phyloP scores from a whole-genome alignment of 805 yeast species.

The Suhomyces pyralidae region DNA sequence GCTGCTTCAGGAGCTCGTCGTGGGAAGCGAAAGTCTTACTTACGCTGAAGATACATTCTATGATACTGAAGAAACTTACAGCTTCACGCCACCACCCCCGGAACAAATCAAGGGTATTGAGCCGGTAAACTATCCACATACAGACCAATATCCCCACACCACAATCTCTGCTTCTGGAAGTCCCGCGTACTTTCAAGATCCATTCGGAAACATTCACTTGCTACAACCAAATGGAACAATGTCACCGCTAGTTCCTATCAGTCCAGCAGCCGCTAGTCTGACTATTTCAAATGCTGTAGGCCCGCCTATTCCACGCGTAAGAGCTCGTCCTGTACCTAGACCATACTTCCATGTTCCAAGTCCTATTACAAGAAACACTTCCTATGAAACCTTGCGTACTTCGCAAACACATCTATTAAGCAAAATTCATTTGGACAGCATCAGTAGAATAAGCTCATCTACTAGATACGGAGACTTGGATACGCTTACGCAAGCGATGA shows the following conservation, averaged over 20 bases:
- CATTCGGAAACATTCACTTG: conserved; percentile 8
- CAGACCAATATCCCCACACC: neutral
- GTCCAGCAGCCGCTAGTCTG: neutral
- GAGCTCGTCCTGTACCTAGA: neutral
- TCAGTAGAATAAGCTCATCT: conserved; percentile 7
- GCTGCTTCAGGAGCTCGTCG: conserved; percentile 12
- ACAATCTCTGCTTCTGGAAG: neutral
- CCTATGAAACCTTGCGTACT: conserved; percentile 9
- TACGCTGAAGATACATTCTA: conserved; percentile 2
- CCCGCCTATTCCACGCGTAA: neutral
- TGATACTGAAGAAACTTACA: neutral
- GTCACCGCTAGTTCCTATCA: neutral
- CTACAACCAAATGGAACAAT: conserved; percentile 12
- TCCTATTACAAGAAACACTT: conserved; percentile 12
- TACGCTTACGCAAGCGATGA: conserved; percentile 7
- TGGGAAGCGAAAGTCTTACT: conserved; percentile 15
- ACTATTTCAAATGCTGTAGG: neutral
- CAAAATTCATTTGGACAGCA: conserved; percentile 17
- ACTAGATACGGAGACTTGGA: conserved; percentile 15
- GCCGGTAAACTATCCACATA: neutral
- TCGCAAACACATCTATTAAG: conserved; percentile 24
- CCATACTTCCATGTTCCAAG: conserved; percentile 19
- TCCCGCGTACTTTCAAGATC: conserved; percentile 5
- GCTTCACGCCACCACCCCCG: neutral
- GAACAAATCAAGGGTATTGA: neutral